Evolutionary conservation across 2,329 filamentous ascomycete genomes (phyloP), one percentile per base, ranked within the genome.

Genomic region (Colletotrichum sp.): DNA sequence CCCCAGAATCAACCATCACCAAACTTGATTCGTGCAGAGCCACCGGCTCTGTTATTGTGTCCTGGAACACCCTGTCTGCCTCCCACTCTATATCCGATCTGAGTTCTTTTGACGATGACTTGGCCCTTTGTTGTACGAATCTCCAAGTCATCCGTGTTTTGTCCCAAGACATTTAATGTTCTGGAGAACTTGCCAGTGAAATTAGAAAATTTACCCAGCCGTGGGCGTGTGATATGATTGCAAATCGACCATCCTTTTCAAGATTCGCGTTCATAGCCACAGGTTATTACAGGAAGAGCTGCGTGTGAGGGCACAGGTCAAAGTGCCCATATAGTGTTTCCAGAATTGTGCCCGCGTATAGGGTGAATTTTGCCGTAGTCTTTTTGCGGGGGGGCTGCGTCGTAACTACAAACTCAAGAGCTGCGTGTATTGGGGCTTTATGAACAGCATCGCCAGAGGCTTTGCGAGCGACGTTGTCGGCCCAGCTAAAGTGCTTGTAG

Each of bases 271-370:
- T 13, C 3, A 3, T 22, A 11, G 2, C 6, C 44, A 48, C 6
- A 13, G 1, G 1, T 22, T 2, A 4, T 22, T 4, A 7, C n/a
- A 4, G 1, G 19, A 48, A 13, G n/a, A 48, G n/a, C n/a, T 48
- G 44, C 11, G 9, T 44, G 5, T n/a, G n/a, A n/a, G n/a, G n/a
- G n/a, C n/a, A n/a, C n/a, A n/a, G n/a, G n/a, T n/a, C n/a, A n/a
- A n/a, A n/a, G n/a, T n/a, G n/a, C n/a, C n/a, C n/a, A n/a, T n/a
- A n/a, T n/a, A n/a, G n/a, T n/a, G n/a, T n/a, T n/a, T n/a, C n/a
- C n/a, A n/a, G n/a, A n/a, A n/a, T n/a, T n/a, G n/a, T n/a, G n/a
- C n/a, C n/a, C n/a, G n/a, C n/a, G n/a, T n/a, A n/a, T n/a, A n/a
- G n/a, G n/a, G n/a, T n/a, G n/a, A n/a, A n/a, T n/a, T n/a, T n/a